These are phyloP conservation scores for Kuraishia capsulata DNA, from an alignment of 805 yeast species.

Conservation along the genomic window DNA sequence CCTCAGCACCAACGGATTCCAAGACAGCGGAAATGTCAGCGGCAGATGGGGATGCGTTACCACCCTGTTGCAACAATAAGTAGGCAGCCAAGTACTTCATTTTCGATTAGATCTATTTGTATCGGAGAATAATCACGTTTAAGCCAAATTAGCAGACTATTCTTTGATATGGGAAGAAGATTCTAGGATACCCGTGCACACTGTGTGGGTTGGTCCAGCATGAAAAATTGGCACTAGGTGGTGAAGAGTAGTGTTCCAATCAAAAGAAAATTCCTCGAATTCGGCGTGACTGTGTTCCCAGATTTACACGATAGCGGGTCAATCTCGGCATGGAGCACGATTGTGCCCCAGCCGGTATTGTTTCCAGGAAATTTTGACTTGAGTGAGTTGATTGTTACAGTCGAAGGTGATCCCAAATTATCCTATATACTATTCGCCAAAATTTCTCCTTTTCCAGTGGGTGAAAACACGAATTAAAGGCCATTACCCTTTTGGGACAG, in stretches of 20 bases:
- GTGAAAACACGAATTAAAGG: too few relatives aligned
- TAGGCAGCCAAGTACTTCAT: conserved; percentile 99
- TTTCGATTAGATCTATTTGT: conserved; percentile 8
- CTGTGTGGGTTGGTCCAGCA: too few relatives aligned
- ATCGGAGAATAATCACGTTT: conserved; percentile 64
- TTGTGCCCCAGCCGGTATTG: too few relatives aligned
- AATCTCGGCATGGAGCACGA: too few relatives aligned
- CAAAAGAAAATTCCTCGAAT: too few relatives aligned
- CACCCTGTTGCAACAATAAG: conserved; percentile 96
- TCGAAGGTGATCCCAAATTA: too few relatives aligned
- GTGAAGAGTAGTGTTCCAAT: too few relatives aligned
- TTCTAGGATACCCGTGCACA: background rate
- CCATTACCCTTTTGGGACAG: too few relatives aligned
- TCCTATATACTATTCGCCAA: too few relatives aligned
- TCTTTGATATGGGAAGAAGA: conserved; percentile 34
- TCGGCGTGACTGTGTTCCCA: conserved; percentile 2
- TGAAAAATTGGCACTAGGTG: background rate
- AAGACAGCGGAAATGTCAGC: conserved; percentile 65
- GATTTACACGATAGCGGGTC: background rate
- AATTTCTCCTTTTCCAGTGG: too few relatives aligned
- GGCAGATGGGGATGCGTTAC: conserved; percentile 84
- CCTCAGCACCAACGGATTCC: conserved; percentile 77
- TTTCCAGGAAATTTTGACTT: too few relatives aligned
- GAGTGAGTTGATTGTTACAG: too few relatives aligned
- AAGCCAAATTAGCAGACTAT: conserved; percentile 76